A percentile compares a stretch with the other conserved stretches of the same genome.
Evolutionary conservation across 2,329 filamentous ascomycete species (phyloP).

Genomic region (Cladophialophora psammophila): DNA sequence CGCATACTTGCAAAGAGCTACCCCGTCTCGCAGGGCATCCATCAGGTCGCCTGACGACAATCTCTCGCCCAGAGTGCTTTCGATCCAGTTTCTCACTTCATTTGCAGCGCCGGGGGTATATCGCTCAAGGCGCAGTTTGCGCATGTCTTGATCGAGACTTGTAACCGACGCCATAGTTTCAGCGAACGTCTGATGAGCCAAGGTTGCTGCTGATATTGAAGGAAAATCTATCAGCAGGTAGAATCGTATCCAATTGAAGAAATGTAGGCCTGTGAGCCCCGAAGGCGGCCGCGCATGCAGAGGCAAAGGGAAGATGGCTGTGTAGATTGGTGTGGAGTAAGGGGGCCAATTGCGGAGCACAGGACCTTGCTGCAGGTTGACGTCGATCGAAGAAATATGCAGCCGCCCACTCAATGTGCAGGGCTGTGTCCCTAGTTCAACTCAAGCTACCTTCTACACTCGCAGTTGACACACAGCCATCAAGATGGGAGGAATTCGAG

Average conservation of each 20-base stretch:
- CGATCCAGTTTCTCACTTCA: conserved; percentile 86
- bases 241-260: conserved; percentile 5
- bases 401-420: conserved; percentile 7
- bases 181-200: not conserved
- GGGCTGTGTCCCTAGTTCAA: not conserved
- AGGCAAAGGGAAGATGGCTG: conserved; percentile 1
- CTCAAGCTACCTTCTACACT: conserved; percentile 18
- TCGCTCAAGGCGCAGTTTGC: conserved; percentile 87
- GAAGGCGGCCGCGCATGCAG: conserved; percentile 12
- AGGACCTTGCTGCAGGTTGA: conserved; percentile 29
- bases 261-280: not conserved
- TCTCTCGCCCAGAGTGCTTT: conserved; percentile 76
- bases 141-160: conserved; percentile 93
- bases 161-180: conserved; percentile 85
- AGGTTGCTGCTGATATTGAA: not conserved
- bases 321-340: conserved; percentile 4
- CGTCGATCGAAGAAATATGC: conserved; percentile 31
- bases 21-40: conserved; percentile 86
- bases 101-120: conserved; percentile 91
- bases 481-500: conserved; percentile 51
- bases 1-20: conserved; percentile 83
- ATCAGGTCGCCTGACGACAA: conserved; percentile 79
- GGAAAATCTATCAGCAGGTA: not conserved
- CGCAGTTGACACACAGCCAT: conserved; percentile 25
- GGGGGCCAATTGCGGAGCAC: not conserved